Base-by-base conservation (phyloP, 2,329 filamentous ascomycete species). In the Colletotrichum incanum region DNA sequence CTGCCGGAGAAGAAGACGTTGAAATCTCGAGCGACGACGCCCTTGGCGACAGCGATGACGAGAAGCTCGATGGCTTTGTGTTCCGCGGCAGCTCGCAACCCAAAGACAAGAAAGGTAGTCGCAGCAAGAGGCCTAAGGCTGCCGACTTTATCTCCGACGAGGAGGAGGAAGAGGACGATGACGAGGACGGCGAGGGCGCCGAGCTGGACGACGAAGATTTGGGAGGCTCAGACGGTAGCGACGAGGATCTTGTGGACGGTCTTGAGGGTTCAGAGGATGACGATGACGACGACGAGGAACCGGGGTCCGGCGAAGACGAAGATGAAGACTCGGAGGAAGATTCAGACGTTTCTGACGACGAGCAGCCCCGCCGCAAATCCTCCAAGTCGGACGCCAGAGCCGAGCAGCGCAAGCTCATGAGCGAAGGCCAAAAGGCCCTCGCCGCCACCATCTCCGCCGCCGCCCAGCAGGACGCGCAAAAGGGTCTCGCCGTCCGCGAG, bases 11-110 rank as follows among this genome's bases (percentile, higher is more conserved):
- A 68, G 88, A 89, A 54, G 90, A 91, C 71, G 82, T 80, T 37
- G 90, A 92, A 75, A 92, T 92, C 69, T 86, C 89, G 60, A 92
- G 90, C 77, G 90, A 92, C 68, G 83, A 88, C 45, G 96, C 94
- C 0, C 92, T 98, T 78, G 93, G 91, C 3, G 91, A 93, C 66
- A 96, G 94, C 75, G 96, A 98, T 77, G 92, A 94, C 75, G 94
- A 97, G 80, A 89, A 88, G 63, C 94, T 98, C 77, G 91, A 93
- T 75, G 90, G 90, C 0, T 98, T 93, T 79, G 89, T 84, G 0
- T 92, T 92, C 74, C 83, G 88, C 41, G 89, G 89, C 28, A 92
- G 89, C 80, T 86, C 86, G 2, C 88, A 88, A 73, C 84, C 87
- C 5, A 83, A 81, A 65, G 79, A 78, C 20, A 77, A 76, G 56